These are phyloP conservation scores for Apiospora sp. DNA, from an alignment of 2,329 filamentous ascomycete genomes.

Conservation along the genomic window DNA sequence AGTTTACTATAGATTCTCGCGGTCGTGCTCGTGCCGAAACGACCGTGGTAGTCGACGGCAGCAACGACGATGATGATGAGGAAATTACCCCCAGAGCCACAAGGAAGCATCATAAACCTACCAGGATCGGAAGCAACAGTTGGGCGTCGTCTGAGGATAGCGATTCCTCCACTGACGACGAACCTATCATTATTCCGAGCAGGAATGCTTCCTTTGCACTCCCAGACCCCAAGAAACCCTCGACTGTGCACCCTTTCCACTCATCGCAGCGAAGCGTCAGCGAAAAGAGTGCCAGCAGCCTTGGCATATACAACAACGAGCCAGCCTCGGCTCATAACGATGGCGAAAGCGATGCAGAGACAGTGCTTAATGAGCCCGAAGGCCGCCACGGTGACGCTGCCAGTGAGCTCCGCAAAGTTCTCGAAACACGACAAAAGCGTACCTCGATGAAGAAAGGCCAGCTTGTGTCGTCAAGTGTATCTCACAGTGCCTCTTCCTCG, in stretches of 20 bases:
- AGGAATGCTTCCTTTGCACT: slow-evolving; percentile 65
- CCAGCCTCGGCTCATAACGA: slow-evolving; percentile 30
- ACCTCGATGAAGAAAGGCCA: slow-evolving; percentile 42
- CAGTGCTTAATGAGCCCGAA: slow-evolving; percentile 57
- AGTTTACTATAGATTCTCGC: slow-evolving; percentile 69
- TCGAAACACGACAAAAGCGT: slow-evolving; percentile 59
- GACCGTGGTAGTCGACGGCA: slow-evolving; percentile 46
- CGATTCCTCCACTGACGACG: slow-evolving; percentile 68
- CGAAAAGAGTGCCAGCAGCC: slow-evolving; percentile 56
- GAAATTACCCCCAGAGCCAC: slow-evolving; percentile 33
- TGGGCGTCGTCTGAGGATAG: slow-evolving; percentile 59
- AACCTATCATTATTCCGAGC: slow-evolving; percentile 71
- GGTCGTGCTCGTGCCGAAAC: slow-evolving; percentile 66
- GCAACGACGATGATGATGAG: slow-evolving; percentile 32
- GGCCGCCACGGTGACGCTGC: slow-evolving; percentile 61
- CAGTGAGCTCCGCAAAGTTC: slow-evolving; percentile 66
- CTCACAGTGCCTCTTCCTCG: slow-evolving; percentile 41
- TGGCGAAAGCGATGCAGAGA: slow-evolving; percentile 67
- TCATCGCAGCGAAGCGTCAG: slow-evolving; percentile 57
- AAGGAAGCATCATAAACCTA: slow-evolving; percentile 29
- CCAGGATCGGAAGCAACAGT: slow-evolving; percentile 36
- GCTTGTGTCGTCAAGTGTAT: slow-evolving; percentile 44
- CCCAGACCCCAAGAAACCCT: slow-evolving; percentile 57
- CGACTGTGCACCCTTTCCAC: slow-evolving; percentile 36
- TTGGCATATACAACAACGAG: slow-evolving; percentile 47